Evolutionary conservation across 148 eudicot species (phyloP).

Genomic region (Vaccinium macrocarpon): DNA sequence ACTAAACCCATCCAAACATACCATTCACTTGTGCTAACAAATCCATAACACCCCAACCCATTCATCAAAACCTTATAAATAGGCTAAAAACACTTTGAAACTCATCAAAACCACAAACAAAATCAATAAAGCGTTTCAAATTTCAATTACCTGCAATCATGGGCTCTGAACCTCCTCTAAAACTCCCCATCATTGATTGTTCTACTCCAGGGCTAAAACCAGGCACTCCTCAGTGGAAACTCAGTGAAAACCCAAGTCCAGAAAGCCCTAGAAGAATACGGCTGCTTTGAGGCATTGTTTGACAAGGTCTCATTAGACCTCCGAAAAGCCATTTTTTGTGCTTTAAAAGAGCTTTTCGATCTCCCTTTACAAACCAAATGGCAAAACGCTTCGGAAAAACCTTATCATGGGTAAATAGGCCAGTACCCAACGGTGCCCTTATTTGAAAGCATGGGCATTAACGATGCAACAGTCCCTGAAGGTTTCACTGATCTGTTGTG

Average conservation of each 20-base stretch:
- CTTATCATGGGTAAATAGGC: constrained; percentile 49
- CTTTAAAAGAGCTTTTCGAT: constrained; percentile 34
- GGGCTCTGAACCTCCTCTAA: constrained; percentile 30
- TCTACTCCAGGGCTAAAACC: constrained; percentile 24
- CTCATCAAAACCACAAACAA: too few species aligned
- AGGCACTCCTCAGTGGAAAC: constrained; percentile 23
- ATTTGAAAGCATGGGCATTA: constrained; percentile 47
- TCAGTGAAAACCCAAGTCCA: constrained; percentile 29
- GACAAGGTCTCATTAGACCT: constrained; percentile 21
- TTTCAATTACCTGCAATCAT: constrained; percentile 6
- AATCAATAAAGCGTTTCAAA: too few species aligned
- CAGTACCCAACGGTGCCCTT: constrained; percentile 38
- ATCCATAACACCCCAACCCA: too few species aligned
- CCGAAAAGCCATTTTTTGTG: constrained; percentile 25
- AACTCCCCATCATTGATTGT: constrained; percentile 34
- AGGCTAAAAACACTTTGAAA: too few species aligned
- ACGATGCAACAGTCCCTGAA: constrained; percentile 23
- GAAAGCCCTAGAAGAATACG: constrained; percentile 41
- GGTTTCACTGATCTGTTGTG: constrained; percentile 33
- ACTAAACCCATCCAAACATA: too few species aligned
- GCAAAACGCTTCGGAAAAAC: constrained; percentile 31
- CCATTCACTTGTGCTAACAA: too few species aligned
- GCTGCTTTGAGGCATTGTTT: constrained; percentile 46
- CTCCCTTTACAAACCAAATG: constrained; percentile 41
- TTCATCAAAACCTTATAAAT: too few species aligned